These are phyloP conservation scores for Podospora australis DNA, from an alignment of 495 filamentous ascomycete genomes.

Conservation along the genomic window DNA sequence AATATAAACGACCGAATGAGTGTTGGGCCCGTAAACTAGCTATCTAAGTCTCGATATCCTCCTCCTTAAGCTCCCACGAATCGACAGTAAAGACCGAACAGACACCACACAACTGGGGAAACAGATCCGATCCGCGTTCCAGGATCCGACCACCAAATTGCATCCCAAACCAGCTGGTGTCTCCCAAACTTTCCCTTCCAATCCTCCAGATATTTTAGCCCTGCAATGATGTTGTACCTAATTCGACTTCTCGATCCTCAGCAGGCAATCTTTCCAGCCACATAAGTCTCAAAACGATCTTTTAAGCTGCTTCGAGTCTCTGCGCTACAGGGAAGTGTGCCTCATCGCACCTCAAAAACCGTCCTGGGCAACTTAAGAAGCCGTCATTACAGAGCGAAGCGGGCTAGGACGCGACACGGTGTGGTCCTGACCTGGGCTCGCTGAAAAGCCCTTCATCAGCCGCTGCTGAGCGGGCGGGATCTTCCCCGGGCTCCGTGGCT, in stretches of 20 bases:
- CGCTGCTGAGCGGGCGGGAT: constrained; percentile 32
- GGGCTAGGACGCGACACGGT: constrained; percentile 49
- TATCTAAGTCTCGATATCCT: constrained; percentile 11
- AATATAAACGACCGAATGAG: constrained; percentile 10
- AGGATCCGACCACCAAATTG: constrained; percentile 4
- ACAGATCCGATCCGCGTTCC: too few relatives aligned
- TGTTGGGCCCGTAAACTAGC: constrained; percentile 12
- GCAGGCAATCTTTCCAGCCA: constrained; percentile 12
- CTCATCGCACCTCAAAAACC: background rate
- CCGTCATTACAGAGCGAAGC: constrained; percentile 54
- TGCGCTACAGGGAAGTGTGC: constrained; percentile 10
- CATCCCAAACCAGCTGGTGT: constrained; percentile 7
- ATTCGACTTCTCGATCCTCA: constrained; percentile 22
- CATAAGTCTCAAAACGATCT: background rate
- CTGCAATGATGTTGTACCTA: constrained; percentile 19
- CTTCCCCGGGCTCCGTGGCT: constrained; percentile 33
- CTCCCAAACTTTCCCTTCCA: constrained; percentile 9
- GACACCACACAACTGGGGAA: too few relatives aligned
- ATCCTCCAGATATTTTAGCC: constrained; percentile 19
- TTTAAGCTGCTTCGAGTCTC: background rate
- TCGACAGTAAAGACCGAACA: constrained; percentile 22
- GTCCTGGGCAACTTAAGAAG: constrained; percentile 43
- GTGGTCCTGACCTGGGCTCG: constrained; percentile 29
- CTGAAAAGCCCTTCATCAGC: constrained; percentile 35
- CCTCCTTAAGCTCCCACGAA: constrained; percentile 9